Conservation (phyloP, 306 rosid species). For the Malus asiatica region DNA sequence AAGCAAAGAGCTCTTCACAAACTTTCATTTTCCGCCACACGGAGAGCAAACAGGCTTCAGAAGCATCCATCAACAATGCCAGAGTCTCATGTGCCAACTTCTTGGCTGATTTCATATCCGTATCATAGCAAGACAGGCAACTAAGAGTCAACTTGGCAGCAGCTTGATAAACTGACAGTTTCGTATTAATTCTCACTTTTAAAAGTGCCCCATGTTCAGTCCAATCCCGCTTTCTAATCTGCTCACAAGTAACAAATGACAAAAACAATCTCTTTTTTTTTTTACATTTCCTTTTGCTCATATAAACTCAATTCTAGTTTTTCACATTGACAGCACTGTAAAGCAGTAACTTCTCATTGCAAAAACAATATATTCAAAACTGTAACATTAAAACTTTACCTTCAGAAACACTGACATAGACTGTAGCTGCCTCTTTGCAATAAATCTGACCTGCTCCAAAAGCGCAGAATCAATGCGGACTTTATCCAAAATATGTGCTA, state of each 20-base stretch:
- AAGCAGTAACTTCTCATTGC: background rate
- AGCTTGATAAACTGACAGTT: conserved; percentile 71
- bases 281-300: conserved; percentile 1
- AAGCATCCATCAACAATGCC: conserved; percentile 88
- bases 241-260: conserved; percentile 23
- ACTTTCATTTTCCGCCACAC: conserved; percentile 84
- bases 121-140: conserved; percentile 60
- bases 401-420: conserved; percentile 68
- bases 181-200: conserved; percentile 78
- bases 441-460: conserved; percentile 71
- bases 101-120: conserved; percentile 72
- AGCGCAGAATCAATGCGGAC: conserved; percentile 47
- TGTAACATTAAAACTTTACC: conserved; percentile 37
- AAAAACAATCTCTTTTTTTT: background rate
- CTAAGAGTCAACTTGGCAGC: conserved; percentile 59
- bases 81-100: conserved; percentile 83
- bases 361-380: background rate
- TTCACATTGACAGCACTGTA: background rate
- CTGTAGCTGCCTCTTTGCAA: conserved; percentile 85
- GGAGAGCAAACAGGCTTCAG: conserved; percentile 88
- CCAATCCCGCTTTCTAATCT: conserved; percentile 98
- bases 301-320: background rate
- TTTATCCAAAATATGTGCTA: conserved; percentile 69
- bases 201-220: conserved; percentile 78
- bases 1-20: conserved; percentile 84